Evolutionary conservation across 2,329 filamentous ascomycete genomes (phyloP), one percentile per base, ranked within the genome.

Genomic region (Monosporascus cannonballus): DNA sequence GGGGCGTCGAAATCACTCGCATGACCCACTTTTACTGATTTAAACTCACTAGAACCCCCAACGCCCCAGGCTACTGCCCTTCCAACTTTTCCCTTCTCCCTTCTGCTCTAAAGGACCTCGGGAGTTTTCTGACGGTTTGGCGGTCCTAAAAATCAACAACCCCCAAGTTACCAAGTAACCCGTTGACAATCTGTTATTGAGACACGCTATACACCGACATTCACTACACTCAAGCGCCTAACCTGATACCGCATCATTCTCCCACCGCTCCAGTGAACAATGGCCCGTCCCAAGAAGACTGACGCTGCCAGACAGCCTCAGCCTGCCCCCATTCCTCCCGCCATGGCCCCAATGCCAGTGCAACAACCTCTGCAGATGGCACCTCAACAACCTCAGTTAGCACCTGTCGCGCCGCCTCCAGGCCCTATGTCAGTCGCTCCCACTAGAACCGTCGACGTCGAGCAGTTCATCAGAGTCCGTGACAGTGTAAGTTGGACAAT

Each of bases 401-500:
- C 54, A 18, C 61, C 60, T 45, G 58, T 61, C 53, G 54, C 52
- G 38, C 59, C 60, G 36, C 53, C 59, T 42, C 59, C 59, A 27
- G 58, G 57, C 50, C 57, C 54, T 8, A 18, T 48, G 44, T 55
- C 53, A 3, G 56, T 58, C 54, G 57, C 51, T 46, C 41, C 50
- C 51, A 37, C 50, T 20, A 47, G 64, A 36, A 66, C 65, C 42
- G 81, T 88, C 59, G 83, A 90, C 56, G 78, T 87, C 53, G 86
- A 90, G 54, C 86, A 89, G 69, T 93, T 93, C 69, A 80, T 89
- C 55, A 80, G 86, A 66, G 90, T 91, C 48, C 83, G 90, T 64
- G 90, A 95, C 69, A 86, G 84, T 68, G 90, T 95, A 85, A 80
- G 88, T 74, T 53, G 30, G 30, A 34, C 30, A 14, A 34, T n/a